A percentile compares a stretch with the other conserved stretches of the same genome.
These are phyloP conservation scores for Cyclotella baltica DNA, from an alignment of 108 stramenopile genomes.

Conservation along the genomic window DNA sequence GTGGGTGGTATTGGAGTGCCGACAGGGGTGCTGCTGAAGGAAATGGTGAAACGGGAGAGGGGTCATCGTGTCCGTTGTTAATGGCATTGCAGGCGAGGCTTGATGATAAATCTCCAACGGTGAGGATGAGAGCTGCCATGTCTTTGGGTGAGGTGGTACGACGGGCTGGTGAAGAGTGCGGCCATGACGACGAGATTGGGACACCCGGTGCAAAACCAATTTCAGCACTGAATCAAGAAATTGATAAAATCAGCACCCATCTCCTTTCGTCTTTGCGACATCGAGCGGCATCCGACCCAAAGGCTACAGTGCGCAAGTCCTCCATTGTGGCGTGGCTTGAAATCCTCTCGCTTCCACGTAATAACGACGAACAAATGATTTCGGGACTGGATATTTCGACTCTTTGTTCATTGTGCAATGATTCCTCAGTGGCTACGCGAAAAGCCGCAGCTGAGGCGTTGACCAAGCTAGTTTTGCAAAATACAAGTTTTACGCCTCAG, in stretches of 20 bases:
- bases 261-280: constrained; percentile 59
- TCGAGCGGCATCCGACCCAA: constrained; percentile 70
- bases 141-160: constrained; percentile 59
- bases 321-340: constrained; percentile 67
- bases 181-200: constrained; percentile 14
- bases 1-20: constrained; percentile 70
- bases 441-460: constrained; percentile 81
- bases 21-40: background rate
- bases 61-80: constrained; percentile 32
- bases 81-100: constrained; percentile 69
- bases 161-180: constrained; percentile 22
- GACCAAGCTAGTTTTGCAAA: constrained; percentile 59
- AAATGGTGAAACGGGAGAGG: background rate
- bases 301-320: constrained; percentile 73
- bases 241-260: constrained; percentile 42
- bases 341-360: constrained; percentile 51
- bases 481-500: constrained; percentile 31
- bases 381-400: constrained; percentile 64
- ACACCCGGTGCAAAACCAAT: constrained; percentile 9
- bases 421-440: constrained; percentile 69
- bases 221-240: constrained; percentile 46
- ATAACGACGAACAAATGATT: constrained; percentile 28
- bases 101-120: constrained; percentile 73
- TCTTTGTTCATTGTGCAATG: constrained; percentile 71
- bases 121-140: constrained; percentile 73